Evolutionary conservation across 768 basidiomycete genomes (phyloP).

Genomic region (Mycena sanguinolenta): DNA sequence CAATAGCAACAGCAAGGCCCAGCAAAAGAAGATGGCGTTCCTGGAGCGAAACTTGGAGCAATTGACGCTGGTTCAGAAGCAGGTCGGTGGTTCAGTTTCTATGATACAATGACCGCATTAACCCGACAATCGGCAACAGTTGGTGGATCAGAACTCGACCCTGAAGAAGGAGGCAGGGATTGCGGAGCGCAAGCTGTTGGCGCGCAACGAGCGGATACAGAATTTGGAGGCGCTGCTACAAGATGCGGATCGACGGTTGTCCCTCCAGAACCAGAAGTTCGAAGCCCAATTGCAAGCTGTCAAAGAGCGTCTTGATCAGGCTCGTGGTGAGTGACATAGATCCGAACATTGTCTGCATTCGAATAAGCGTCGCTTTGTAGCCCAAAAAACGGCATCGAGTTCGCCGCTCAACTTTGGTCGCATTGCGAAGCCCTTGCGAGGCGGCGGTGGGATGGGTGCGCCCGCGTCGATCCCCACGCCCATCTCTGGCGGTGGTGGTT

Average conservation of each 20-base stretch:
- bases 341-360: conserved; percentile 24
- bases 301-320: conserved; percentile 92
- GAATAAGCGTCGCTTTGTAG: conserved; percentile 52
- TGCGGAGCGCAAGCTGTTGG: conserved; percentile 95
- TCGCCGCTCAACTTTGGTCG: conserved; percentile 89
- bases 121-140: conserved; percentile 58
- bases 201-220: conserved; percentile 97
- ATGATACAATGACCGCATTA: conserved; percentile 26
- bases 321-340: conserved; percentile 74
- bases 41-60: conserved; percentile 97
- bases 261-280: conserved; percentile 96
- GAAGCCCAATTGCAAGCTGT: conserved; percentile 93
- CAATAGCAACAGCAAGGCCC: conserved; percentile 98
- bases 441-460: conserved; percentile 80
- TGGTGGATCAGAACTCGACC: conserved; percentile 97
- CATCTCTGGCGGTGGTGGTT: conserved; percentile 58
- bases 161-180: conserved; percentile 98
- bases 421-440: conserved; percentile 96
- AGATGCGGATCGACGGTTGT: conserved; percentile 92
- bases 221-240: conserved; percentile 94
- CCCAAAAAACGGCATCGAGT: conserved; percentile 82
- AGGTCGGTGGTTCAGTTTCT: conserved; percentile 64
- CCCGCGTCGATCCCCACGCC: conserved; percentile 57
- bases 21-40: conserved; percentile 99
- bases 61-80: conserved; percentile 95